Conservation (phyloP, 768 basidiomycete species). For the Nidula microcarpa region DNA sequence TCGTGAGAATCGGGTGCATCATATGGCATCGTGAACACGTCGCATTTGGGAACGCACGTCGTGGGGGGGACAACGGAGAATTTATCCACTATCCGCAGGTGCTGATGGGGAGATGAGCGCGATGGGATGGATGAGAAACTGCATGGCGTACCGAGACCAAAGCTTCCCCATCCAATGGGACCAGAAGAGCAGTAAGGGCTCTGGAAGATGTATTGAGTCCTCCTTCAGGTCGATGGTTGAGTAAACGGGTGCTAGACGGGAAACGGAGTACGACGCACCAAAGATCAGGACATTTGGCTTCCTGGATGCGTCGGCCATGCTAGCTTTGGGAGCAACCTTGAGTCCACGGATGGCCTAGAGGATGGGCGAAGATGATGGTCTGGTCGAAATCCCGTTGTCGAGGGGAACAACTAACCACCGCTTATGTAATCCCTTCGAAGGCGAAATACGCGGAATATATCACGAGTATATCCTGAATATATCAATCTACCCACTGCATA, state of each 20-base stretch:
- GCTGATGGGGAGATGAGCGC: slow-evolving; percentile 10
- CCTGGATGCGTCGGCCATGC: slow-evolving; percentile 26
- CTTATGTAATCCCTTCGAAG: too few species aligned
- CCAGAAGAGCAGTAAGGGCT: slow-evolving; percentile 62
- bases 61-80: slow-evolving; percentile 30
- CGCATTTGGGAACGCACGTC: slow-evolving; percentile 16
- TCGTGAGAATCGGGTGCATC: neutral
- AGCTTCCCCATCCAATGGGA: slow-evolving; percentile 63
- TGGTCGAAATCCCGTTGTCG: neutral
- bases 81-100: slow-evolving; percentile 23
- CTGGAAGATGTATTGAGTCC: slow-evolving; percentile 80
- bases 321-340: slow-evolving; percentile 5
- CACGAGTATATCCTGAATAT: too few species aligned
- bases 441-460: too few species aligned
- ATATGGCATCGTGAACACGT: neutral
- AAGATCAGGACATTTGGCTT: slow-evolving; percentile 74
- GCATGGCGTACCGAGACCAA: slow-evolving; percentile 61
- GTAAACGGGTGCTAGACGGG: slow-evolving; percentile 2
- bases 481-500: too few species aligned
- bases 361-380: slow-evolving; percentile 1
- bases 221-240: slow-evolving; percentile 37
- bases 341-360: neutral
- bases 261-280: slow-evolving; percentile 40
- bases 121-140: slow-evolving; percentile 2
- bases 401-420: too few species aligned